Evolutionary conservation across 2,329 filamentous ascomycete genomes (phyloP).

Genomic region (Aureobasidium mangrovei): DNA sequence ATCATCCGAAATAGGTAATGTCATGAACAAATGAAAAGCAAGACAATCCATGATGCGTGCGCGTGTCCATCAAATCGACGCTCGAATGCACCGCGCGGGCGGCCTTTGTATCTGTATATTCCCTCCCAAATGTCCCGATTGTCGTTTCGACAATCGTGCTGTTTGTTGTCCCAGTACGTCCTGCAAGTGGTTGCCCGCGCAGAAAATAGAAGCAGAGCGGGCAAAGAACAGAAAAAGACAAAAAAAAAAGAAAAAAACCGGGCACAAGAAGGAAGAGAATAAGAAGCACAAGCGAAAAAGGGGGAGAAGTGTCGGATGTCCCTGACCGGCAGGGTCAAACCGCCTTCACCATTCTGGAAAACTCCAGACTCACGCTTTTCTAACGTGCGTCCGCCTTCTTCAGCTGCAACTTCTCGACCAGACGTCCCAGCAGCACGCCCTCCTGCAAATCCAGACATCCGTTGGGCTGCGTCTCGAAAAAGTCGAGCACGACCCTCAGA

Average conservation of each 20-base stretch:
- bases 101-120: no score
- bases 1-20: no score
- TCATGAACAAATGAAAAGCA: no score
- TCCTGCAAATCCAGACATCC: conserved; percentile 70
- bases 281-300: neutral
- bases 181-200: no score
- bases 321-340: neutral
- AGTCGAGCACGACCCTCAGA: conserved; percentile 70
- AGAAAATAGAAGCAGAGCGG: no score
- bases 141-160: no score
- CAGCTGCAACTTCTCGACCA: conserved; percentile 78
- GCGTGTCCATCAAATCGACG: no score
- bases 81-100: no score
- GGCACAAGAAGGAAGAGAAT: neutral
- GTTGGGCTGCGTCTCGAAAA: conserved; percentile 62
- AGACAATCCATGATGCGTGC: no score
- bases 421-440: conserved; percentile 64
- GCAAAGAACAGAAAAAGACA: neutral
- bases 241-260: neutral
- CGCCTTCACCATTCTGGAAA: neutral
- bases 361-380: neutral
- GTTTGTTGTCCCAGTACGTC: no score
- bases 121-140: no score
- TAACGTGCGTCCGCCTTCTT: neutral
- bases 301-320: neutral